Evolutionary conservation across 495 filamentous ascomycete genomes (phyloP), one percentile per base, ranked within the genome.

Genomic region (Aspergillus ostianus): DNA sequence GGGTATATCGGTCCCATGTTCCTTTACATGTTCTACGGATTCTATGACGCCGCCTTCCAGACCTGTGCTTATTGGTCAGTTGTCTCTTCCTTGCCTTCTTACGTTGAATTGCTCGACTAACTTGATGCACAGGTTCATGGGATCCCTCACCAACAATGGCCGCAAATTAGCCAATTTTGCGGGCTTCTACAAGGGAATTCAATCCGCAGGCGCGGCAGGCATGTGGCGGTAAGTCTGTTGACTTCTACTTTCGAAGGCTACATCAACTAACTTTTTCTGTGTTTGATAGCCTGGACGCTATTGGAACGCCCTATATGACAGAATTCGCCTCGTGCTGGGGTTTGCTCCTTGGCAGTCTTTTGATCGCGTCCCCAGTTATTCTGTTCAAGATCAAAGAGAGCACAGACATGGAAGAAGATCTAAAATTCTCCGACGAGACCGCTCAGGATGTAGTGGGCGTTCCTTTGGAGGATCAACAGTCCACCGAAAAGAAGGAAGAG

Each of bases 101-200:
- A n/a, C 19, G 18, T 44, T 9, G 47, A 6, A 21, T 26, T 7
- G 6, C 26, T 52, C 10, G 6, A 21, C 47, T 49, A 12, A 46
- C 19, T 36, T n/a, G 12, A 1, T 51, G 4, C 59, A 7, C 61
- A 92, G 88, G 89, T 90, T 89, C 75, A 96, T 98, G 89, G 93
- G 93, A 36, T 87, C 92, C 18, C 81, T 96, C 30, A 90, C 87
- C 66, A 97, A 98, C 80, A 95, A 94, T 50, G 84, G 88, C 61
- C 90, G 92, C 68, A 95, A 92, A 68, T 82, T 93, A 20, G 93
- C 93, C 75, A 96, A 97, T 78, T 90, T 94, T 66, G 86, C 91
- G 32, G 93, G 93, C 55, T 97, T 93, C 80, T 97, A 96, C 83
- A 97, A 97, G 69, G 91, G 90, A n/a, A 90, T 98, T 65, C 93